These are phyloP conservation scores for Mortierella sp. DNA, from an alignment of 371 early-diverging fungal genomes.

Conservation along the genomic window DNA sequence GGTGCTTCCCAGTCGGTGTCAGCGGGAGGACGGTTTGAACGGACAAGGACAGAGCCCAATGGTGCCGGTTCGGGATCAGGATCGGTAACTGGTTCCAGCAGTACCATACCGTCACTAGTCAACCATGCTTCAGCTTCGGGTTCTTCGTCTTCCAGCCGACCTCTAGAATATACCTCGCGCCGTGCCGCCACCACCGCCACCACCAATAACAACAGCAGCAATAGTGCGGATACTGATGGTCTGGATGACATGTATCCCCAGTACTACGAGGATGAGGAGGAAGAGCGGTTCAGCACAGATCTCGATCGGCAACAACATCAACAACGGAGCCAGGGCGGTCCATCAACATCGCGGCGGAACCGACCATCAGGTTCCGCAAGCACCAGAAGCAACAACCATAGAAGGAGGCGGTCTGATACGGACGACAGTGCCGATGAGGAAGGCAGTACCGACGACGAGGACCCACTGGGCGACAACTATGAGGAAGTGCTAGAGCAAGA, in stretches of 20 bases:
- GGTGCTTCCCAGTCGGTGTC: not conserved
- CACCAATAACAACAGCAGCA: not conserved
- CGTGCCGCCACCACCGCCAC: not conserved
- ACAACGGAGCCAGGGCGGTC: not conserved
- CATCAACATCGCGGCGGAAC: not conserved
- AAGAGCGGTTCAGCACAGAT: slow-evolving; percentile 43
- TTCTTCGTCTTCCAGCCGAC: not conserved
- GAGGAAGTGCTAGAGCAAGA: slow-evolving; percentile 42
- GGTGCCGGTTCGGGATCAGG: not conserved
- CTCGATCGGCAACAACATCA: slow-evolving; percentile 1
- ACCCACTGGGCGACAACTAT: slow-evolving; percentile 37
- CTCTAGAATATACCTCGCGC: slow-evolving; percentile 24
- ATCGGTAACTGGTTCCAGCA: not conserved
- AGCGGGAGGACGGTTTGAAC: not conserved
- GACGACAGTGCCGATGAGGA: not conserved
- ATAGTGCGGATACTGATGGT: not conserved
- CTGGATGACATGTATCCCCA: slow-evolving; percentile 34
- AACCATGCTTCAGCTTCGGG: not conserved
- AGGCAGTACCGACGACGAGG: slow-evolving; percentile 28
- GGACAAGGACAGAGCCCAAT: not conserved
- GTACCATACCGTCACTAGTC: not conserved
- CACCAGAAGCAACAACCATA: not conserved
- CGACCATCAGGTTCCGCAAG: not conserved
- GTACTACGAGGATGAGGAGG: slow-evolving; percentile 58
- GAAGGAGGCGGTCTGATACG: slow-evolving; percentile 1